phyloP scores from a whole-genome alignment of 306 rosid genomes.

The Casuarina glauca region DNA sequence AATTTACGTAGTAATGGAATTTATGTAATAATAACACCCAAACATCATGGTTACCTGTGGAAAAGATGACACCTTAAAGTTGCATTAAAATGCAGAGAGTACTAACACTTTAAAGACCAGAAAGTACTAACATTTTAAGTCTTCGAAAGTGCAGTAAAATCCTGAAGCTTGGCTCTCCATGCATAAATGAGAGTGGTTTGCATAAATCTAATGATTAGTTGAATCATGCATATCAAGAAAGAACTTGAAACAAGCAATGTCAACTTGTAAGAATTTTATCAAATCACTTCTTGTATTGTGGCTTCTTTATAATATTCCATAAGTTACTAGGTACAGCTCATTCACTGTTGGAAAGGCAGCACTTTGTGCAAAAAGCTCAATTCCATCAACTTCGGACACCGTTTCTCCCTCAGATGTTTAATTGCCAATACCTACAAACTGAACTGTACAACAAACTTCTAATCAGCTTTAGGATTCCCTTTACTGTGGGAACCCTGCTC shows the following conservation, averaged over 20 bases:
- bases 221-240: background rate
- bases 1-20: too few relatives aligned
- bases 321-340: constrained; percentile 35
- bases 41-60: too few relatives aligned
- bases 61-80: background rate
- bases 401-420: constrained; percentile 36
- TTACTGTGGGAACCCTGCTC: constrained; percentile 45
- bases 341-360: constrained; percentile 10
- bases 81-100: too few relatives aligned
- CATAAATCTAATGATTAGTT: background rate
- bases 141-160: background rate
- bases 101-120: too few relatives aligned
- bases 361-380: constrained; percentile 28
- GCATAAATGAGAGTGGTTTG: background rate
- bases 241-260: background rate
- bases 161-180: background rate
- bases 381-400: constrained; percentile 30
- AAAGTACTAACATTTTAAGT: background rate
- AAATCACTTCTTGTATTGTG: constrained; percentile 15
- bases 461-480: constrained; percentile 39
- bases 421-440: constrained; percentile 50
- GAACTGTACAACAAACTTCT: constrained; percentile 71
- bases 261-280: background rate
- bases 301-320: constrained; percentile 31
- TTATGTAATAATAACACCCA: too few relatives aligned